Evolutionary conservation across 2,329 filamentous ascomycete genomes (phyloP), one percentile per base, ranked within the genome.

Genomic region (Paracamarosporium sp.): DNA sequence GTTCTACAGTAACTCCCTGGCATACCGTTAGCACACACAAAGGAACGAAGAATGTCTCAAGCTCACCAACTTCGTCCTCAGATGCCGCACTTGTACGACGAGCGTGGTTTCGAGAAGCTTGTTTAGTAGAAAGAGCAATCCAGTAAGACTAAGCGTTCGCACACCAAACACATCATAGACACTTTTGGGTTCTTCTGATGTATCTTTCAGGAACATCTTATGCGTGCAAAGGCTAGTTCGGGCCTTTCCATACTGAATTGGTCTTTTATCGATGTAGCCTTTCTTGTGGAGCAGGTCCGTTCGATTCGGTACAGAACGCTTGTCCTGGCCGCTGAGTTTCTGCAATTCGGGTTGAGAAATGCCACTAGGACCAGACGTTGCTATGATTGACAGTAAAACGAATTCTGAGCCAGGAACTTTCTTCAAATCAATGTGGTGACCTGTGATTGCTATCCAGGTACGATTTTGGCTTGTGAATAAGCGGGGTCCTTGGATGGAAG

Each of bases 291-390:
- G 76, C 3, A 77, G 72, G 59, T 88, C 84, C 3, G 87, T 89
- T 36, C 87, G 79, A 59, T 84, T 80, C 1, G 87, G 87, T 2
- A 89, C 82, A 1, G 87, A 89, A 44, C 86, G 81, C 68, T 88
- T 89, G 69, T 89, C 86, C 72, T 89, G 87, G 5, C 84, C 84
- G 61, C 84, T 86, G 22, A 83, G 65, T 51, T 73, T 76, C 38
- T 81, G 79, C 35, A 89, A 72, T 2, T 86, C 81, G 2, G 85
- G 82, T 67, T 89, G 87, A 2, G 83, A 69, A 43, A 89, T 83
- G 5, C 87, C 87, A 15, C 77, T 71, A 17, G 78, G 74, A 41
- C 85, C 83, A 54, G 77, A 77, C 9, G 82, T 80, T 6, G 85
- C 85, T 60, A 89, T 87, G 50, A 87, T 81, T 9, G 83, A 85